Conservation (phyloP, 306 rosid species). For the Inga laurina region DNA sequence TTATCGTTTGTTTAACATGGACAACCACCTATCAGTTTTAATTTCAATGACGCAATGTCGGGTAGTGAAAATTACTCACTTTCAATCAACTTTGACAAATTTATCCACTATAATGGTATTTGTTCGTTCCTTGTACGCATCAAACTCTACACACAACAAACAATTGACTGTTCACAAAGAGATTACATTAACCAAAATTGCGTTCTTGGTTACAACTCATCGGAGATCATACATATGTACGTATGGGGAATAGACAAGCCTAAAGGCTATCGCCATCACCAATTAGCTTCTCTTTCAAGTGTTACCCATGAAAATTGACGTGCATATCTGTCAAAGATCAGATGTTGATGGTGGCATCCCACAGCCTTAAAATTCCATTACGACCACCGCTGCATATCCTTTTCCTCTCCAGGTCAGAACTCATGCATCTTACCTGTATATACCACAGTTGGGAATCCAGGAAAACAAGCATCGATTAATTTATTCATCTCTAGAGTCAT, state of each 20-base stretch:
- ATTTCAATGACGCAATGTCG: background rate
- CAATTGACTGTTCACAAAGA: background rate
- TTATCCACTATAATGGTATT: constrained; percentile 20
- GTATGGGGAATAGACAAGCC: constrained; percentile 26
- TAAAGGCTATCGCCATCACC: constrained; percentile 3
- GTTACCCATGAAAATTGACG: constrained; percentile 26
- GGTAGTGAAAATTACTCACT: background rate
- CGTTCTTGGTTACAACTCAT: constrained; percentile 23
- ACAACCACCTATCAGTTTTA: background rate
- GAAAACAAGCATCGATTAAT: background rate
- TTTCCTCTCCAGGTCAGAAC: constrained; percentile 95
- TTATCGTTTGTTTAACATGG: background rate
- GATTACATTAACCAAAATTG: constrained; percentile 23
- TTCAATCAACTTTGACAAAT: constrained; percentile 11
- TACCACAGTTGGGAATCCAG: constrained; percentile 22
- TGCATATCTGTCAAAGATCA: constrained; percentile 32
- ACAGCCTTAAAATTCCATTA: constrained; percentile 87
- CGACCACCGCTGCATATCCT: constrained; percentile 98
- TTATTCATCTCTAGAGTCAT: background rate
- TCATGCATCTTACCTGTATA: constrained; percentile 77
- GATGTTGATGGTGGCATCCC: constrained; percentile 99
- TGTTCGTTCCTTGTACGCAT: constrained; percentile 29
- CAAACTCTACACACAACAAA: constrained; percentile 29
- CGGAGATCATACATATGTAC: constrained; percentile 28
- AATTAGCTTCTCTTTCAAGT: constrained; percentile 9